Evolutionary conservation across 768 basidiomycete genomes (phyloP), one percentile per base, ranked within the genome.

Genomic region (Lentinula edodes): DNA sequence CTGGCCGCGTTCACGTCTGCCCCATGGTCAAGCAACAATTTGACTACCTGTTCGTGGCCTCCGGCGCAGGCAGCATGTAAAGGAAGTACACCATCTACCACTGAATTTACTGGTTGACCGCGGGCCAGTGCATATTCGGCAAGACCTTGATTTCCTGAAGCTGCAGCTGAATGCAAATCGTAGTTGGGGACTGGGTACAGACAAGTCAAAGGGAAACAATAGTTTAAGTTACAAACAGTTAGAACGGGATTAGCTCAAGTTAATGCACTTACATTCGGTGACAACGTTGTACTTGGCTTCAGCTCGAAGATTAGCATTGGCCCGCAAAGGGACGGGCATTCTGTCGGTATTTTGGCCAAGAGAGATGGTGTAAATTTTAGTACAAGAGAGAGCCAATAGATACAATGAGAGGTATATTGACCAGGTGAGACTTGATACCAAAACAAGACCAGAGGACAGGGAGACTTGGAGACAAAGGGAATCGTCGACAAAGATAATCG

Each of bases 1-100:
- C 95, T 86, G 58, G 93, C 89, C 4, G 95, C 95, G 74, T 98
- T 98, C 35, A 98, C 96, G 71, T 99, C 97, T n/a, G 97, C 97
- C 20, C 97, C 96, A 61, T 87, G 79, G 63, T 97, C 93, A 68
- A 99, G 90, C 51, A 99, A 77, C 65, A 95, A 80, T 68, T 86
- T 84, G 43, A 98, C 94, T 48, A 98, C 91, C 61, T 87, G 83
- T 60, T 90, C 91, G 69, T 86, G 91, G 1, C 97, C 97, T 23
- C 93, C 93, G 0, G 93, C 90, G 66, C 87, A 91, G 2, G 96
- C 97, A 3, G 94, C 95, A 70, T 99, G 97, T 8, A 99, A 81
- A 3, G 97, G 95, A n/a, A 97, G 86, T 3, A 99, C 91, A 39
- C 97, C 97, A 70, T 96, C 93, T 58, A 98, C 83, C 36, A 97